phyloP scores from a whole-genome alignment of 371 early-diverging fungal genomes.

The Mortierella sp. region DNA sequence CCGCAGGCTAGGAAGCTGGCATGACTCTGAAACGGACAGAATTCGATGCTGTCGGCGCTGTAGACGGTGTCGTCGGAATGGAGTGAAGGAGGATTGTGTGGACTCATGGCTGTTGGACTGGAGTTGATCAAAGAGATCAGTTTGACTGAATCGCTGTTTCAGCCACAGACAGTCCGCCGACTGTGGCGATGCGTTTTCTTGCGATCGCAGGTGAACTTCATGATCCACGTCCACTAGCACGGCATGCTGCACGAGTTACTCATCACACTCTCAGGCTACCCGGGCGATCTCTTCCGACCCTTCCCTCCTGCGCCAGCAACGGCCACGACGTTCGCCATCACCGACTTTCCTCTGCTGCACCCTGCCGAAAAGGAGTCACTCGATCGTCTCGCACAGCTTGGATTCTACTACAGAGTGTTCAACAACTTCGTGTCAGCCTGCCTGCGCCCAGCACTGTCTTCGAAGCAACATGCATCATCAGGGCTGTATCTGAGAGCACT shows the following conservation, averaged over 20 bases:
- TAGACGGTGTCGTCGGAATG: constrained; percentile 75
- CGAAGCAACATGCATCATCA: not conserved
- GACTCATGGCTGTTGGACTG: constrained; percentile 12
- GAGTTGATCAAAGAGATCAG: not conserved
- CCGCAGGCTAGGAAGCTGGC: constrained; percentile 73
- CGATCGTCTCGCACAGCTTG: constrained; percentile 72
- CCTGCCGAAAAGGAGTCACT: constrained; percentile 74
- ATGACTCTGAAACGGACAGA: constrained; percentile 70
- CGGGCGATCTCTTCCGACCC: constrained; percentile 75
- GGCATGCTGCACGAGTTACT: constrained; percentile 85
- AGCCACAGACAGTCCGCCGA: too few relatives aligned
- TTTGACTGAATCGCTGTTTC: not conserved
- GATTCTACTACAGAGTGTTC: constrained; percentile 65
- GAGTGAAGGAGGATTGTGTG: constrained; percentile 54
- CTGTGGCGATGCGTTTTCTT: too few relatives aligned
- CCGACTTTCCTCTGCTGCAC: constrained; percentile 74
- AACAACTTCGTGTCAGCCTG: constrained; percentile 54
- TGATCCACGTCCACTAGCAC: constrained; percentile 3
- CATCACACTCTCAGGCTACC: constrained; percentile 72
- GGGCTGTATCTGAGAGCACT: constrained; percentile 58
- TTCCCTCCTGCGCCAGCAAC: constrained; percentile 57
- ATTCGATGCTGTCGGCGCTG: constrained; percentile 87
- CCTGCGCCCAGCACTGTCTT: constrained; percentile 2
- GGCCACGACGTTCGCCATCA: constrained; percentile 66
- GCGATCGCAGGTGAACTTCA: not conserved